These are phyloP conservation scores for Mikania micrantha DNA, from an alignment of 129 eudicot species.

Conservation along the genomic window DNA sequence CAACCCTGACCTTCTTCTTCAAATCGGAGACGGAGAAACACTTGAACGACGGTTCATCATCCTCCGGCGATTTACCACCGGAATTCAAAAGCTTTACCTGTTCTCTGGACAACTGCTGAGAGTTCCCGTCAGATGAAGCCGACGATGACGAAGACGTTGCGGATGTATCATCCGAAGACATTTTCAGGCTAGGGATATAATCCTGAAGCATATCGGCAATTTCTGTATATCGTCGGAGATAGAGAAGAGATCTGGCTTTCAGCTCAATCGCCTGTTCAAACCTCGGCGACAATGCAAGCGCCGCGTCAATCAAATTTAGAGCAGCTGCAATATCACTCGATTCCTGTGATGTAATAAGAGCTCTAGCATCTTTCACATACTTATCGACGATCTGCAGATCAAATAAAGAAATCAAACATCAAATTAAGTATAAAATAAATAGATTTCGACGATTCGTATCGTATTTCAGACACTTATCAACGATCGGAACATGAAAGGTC, in stretches of 20 bases:
- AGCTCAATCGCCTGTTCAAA: constrained; percentile 66
- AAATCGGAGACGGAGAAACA: constrained; percentile 96
- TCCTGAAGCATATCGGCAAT: constrained; percentile 96
- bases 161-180: constrained; percentile 50
- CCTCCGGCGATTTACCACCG: constrained; percentile 40
- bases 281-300: constrained; percentile 60
- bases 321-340: constrained; percentile 54
- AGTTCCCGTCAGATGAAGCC: constrained; percentile 52
- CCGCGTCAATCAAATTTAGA: constrained; percentile 62
- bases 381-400: constrained; percentile 64
- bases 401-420: not conserved
- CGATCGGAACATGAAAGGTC: too few species aligned
- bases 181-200: constrained; percentile 74
- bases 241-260: constrained; percentile 72
- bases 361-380: constrained; percentile 68
- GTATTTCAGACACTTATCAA: too few species aligned
- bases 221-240: constrained; percentile 67
- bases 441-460: not conserved
- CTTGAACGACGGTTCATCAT: constrained; percentile 44
- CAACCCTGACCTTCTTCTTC: constrained; percentile 80
- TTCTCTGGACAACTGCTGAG: constrained; percentile 50
- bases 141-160: constrained; percentile 34
- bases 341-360: constrained; percentile 54
- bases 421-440: not conserved
- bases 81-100: constrained; percentile 54